phyloP scores from a whole-genome alignment of 2,329 filamentous ascomycete species.

The Claviceps spartinae region DNA sequence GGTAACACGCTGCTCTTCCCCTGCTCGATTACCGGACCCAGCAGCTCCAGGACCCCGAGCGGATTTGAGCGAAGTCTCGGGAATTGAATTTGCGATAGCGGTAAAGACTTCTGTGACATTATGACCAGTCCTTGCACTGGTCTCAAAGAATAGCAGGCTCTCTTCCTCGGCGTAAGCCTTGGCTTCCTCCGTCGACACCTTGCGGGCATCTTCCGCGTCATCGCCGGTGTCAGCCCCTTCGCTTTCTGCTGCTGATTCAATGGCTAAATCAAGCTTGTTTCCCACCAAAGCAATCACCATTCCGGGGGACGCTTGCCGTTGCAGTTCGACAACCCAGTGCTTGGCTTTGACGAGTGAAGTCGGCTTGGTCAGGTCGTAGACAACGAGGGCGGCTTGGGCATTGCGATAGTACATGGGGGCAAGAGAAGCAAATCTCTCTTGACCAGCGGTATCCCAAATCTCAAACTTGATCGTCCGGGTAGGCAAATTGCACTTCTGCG shows the following conservation, averaged over 20 bases:
- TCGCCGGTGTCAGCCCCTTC: slow-evolving; percentile 44
- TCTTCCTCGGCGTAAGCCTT: slow-evolving; percentile 92
- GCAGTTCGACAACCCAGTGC: slow-evolving; percentile 96
- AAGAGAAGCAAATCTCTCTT: slow-evolving; percentile 91
- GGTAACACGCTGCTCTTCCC: slow-evolving; percentile 68
- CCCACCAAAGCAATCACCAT: slow-evolving; percentile 96
- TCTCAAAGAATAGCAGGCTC: slow-evolving; percentile 90
- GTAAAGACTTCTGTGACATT: slow-evolving; percentile 96
- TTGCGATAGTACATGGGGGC: slow-evolving; percentile 99
- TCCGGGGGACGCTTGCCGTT: slow-evolving; percentile 87
- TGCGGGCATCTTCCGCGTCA: slow-evolving; percentile 61
- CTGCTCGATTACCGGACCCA: slow-evolving; percentile 42
- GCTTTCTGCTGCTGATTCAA: slow-evolving; percentile 34
- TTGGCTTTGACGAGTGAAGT: slow-evolving; percentile 93
- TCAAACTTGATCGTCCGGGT: slow-evolving; percentile 85
- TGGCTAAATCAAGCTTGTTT: slow-evolving; percentile 88
- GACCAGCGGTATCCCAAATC: slow-evolving; percentile 97
- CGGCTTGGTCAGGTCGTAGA: slow-evolving; percentile 96
- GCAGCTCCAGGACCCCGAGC: slow-evolving; percentile 59
- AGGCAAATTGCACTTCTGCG: slow-evolving; percentile 95
- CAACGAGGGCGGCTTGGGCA: slow-evolving; percentile 90
- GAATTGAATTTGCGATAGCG: slow-evolving; percentile 94
- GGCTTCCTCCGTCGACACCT: slow-evolving; percentile 82
- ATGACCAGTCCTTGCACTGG: slow-evolving; percentile 87
- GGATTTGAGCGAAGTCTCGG: slow-evolving; percentile 90